Base-by-base conservation (phyloP, 345 rosid species). In the Salix koriyanagi region DNA sequence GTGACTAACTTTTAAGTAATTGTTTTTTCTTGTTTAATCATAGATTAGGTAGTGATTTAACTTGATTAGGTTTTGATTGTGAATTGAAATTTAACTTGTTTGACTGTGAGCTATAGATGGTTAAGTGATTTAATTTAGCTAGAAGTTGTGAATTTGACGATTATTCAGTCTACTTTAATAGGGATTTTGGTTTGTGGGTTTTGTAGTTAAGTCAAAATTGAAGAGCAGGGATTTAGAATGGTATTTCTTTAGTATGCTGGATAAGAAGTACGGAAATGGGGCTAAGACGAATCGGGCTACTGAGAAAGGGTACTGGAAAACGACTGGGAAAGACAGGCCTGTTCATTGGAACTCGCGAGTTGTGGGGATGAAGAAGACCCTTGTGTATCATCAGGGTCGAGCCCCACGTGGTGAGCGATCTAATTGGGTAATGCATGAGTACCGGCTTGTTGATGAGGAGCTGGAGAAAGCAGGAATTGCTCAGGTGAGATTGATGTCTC, bases 361-460 rank as follows among this genome's bases (percentile, higher is more conserved):
- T 10, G 93, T 91, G 26, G 99, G 99, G 79, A 95, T 95, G 99
- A 95, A 93, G 87, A 96, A 96, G 86, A 96, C 99, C 56, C 94
- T 96, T 76, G 99, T 96, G 74, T 96, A 89, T 76, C 98, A 96
- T 54, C 80, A 23, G 37, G 98, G 99, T 7, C 88, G 97, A 70
- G 98, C 99, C 76, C 99, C 99, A 5, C 88, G 84, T 48, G 97
- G 98, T 21, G 86, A 89, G 81, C 89, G 98, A 6, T 79, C 89
- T 23, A 93, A 93, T 79, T 96, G 99, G 99, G 99, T 96, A 58
- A 96, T 96, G 99, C 99, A 96, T 3, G 98, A 96, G 88, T 96
- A 93, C 75, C 89, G 96, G 21, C 85, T 96, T 56, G 76, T 83
- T 46, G 94, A 90, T 70, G 87, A 91, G 67, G 89, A 88, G 25